These are phyloP conservation scores for Soucietia sequanensis DNA, from an alignment of 805 yeast species.

Conservation along the genomic window DNA sequence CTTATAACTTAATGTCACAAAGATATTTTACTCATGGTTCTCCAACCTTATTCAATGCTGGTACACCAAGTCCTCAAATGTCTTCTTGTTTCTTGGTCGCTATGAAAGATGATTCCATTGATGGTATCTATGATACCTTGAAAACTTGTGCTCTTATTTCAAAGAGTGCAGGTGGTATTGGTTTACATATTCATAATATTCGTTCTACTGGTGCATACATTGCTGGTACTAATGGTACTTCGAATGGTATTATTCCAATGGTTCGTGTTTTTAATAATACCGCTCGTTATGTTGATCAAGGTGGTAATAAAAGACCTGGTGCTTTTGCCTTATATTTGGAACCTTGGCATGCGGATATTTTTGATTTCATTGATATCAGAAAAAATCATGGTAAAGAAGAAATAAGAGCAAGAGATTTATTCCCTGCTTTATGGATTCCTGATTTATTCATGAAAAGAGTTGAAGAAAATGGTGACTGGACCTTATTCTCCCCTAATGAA, in stretches of 20 bases:
- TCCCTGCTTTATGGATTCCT: conserved; percentile 64
- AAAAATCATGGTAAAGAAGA: conserved; percentile 66
- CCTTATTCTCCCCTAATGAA: conserved; percentile 58
- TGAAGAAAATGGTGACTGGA: conserved; percentile 55
- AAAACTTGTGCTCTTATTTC: conserved; percentile 62
- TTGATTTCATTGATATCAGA: conserved; percentile 58
- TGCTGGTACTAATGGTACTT: conserved; percentile 63
- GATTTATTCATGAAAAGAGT: conserved; percentile 63
- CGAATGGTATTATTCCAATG: conserved; percentile 64
- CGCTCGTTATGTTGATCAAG: conserved; percentile 64
- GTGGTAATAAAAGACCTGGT: conserved; percentile 66
- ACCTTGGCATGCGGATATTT: conserved; percentile 64
- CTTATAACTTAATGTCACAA: conserved; percentile 59
- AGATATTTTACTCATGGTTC: conserved; percentile 61
- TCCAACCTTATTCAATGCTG: conserved; percentile 62
- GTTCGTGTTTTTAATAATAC: conserved; percentile 62
- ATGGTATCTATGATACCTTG: conserved; percentile 60
- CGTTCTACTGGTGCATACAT: conserved; percentile 60
- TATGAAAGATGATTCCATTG: conserved; percentile 63
- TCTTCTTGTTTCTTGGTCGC: conserved; percentile 64
- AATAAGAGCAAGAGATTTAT: conserved; percentile 60
- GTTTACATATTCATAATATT: conserved; percentile 59
- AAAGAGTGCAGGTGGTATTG: conserved; percentile 64
- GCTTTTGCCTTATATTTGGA: conserved; percentile 60
- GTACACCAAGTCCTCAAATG: conserved; percentile 60